Evolutionary conservation across 2,329 filamentous ascomycete species (phyloP).

Genomic region (Colletotrichum lindemuthianum): DNA sequence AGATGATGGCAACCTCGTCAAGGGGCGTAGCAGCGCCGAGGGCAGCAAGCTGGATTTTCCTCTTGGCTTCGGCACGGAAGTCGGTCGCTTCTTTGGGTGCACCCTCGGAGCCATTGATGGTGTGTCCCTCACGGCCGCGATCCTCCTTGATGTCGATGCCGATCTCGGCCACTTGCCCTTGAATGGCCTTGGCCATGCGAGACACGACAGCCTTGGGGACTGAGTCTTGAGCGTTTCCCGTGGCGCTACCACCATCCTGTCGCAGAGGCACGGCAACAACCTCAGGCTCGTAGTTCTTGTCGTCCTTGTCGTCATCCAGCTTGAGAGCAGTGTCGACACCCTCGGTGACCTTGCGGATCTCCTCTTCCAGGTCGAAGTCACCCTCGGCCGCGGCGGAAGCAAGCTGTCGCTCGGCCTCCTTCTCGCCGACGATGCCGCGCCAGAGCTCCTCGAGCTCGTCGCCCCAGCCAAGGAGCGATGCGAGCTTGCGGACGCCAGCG

Average conservation of each 20-base stretch:
- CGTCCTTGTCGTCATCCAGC: constrained; percentile 41
- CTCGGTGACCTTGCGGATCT: constrained; percentile 53
- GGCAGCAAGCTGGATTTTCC: constrained; percentile 29
- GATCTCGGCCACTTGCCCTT: constrained; percentile 12
- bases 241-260: constrained; percentile 3
- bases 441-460: constrained; percentile 84
- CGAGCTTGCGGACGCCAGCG: constrained; percentile 79
- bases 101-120: constrained; percentile 20
- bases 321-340: constrained; percentile 48
- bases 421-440: constrained; percentile 72
- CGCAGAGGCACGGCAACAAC: neutral
- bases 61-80: constrained; percentile 31
- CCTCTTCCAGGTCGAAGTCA: constrained; percentile 52
- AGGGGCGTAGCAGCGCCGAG: constrained; percentile 26
- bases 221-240: constrained; percentile 1
- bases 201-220: constrained; percentile 2
- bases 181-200: constrained; percentile 5
- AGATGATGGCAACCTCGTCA: constrained; percentile 28
- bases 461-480: constrained; percentile 83
- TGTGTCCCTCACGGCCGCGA: constrained; percentile 26
- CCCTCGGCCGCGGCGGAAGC: constrained; percentile 45
- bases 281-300: neutral
- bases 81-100: constrained; percentile 22
- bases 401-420: constrained; percentile 63
- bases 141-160: constrained; percentile 32